These are phyloP conservation scores for Zasmidium angulare DNA, from an alignment of 2,329 filamentous ascomycete genomes.

Conservation along the genomic window DNA sequence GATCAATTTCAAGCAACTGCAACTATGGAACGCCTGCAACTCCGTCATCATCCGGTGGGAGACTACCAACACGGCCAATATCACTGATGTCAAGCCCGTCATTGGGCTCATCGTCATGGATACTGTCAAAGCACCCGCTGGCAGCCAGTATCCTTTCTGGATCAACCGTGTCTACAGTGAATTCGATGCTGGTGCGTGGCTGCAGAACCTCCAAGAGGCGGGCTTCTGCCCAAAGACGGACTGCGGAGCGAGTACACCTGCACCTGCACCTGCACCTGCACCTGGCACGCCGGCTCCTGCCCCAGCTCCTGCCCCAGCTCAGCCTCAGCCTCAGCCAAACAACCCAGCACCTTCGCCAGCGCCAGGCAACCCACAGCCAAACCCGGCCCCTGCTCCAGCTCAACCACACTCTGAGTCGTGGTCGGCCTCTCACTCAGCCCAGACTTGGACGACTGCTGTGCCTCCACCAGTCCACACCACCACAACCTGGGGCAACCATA, in stretches of 20 bases:
- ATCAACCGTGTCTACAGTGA: constrained; percentile 33
- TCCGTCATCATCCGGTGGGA: constrained; percentile 33
- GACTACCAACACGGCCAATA: constrained; percentile 31
- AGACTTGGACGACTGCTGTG: neutral
- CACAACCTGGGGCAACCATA: neutral
- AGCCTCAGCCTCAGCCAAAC: neutral
- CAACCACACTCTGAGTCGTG: neutral
- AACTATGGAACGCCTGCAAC: constrained; percentile 31
- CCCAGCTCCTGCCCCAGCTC: neutral
- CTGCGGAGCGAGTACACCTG: neutral
- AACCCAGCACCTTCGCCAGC: neutral
- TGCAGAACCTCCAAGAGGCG: constrained; percentile 30
- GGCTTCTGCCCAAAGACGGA: constrained; percentile 22
- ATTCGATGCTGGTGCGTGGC: constrained; percentile 35
- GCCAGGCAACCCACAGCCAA: neutral
- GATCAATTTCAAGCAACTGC: constrained; percentile 33
- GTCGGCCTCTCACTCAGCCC: neutral
- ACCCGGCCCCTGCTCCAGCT: neutral
- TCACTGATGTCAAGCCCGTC: constrained; percentile 28
- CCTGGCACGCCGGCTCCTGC: neutral
- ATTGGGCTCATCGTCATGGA: constrained; percentile 26
- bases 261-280: neutral
- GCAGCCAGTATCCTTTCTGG: constrained; percentile 25
- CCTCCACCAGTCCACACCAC: neutral
- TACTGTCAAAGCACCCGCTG: constrained; percentile 10